Evolutionary conservation across 2,329 filamentous ascomycete species (phyloP).

Genomic region (Tolypocladium pustulatum): DNA sequence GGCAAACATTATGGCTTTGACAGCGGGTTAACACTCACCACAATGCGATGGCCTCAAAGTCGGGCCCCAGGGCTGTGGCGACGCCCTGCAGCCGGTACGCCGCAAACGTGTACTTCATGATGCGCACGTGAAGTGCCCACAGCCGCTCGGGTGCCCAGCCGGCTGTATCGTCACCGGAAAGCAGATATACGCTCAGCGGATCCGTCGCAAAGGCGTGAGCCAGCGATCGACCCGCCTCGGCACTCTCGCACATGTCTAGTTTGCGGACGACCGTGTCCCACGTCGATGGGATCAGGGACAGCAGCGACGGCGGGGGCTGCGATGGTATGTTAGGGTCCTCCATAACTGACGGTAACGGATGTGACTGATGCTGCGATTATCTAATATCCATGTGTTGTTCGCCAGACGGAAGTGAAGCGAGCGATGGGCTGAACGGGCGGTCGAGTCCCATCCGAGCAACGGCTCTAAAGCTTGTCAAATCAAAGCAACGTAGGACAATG

Average conservation of each 20-base stretch:
- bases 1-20: background rate
- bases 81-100: conserved; percentile 65
- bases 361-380: conserved; percentile 3
- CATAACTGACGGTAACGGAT: background rate
- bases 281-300: conserved; percentile 36
- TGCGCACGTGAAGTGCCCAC: conserved; percentile 67
- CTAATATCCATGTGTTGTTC: background rate
- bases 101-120: conserved; percentile 68
- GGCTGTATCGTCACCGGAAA: conserved; percentile 59
- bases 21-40: conserved; percentile 46
- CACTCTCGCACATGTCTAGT: conserved; percentile 56
- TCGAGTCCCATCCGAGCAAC: background rate
- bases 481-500: no score
- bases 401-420: background rate
- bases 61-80: conserved; percentile 62
- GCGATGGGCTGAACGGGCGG: background rate
- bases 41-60: conserved; percentile 68
- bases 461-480: background rate
- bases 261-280: conserved; percentile 50
- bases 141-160: conserved; percentile 54
- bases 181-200: conserved; percentile 62
- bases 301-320: conserved; percentile 2
- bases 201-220: conserved; percentile 71
- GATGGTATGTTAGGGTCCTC: background rate
- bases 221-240: conserved; percentile 59